A percentile compares a stretch with the other conserved stretches of the same genome.
Conservation (phyloP, 306 rosid species). For the Corylus avellana region DNA sequence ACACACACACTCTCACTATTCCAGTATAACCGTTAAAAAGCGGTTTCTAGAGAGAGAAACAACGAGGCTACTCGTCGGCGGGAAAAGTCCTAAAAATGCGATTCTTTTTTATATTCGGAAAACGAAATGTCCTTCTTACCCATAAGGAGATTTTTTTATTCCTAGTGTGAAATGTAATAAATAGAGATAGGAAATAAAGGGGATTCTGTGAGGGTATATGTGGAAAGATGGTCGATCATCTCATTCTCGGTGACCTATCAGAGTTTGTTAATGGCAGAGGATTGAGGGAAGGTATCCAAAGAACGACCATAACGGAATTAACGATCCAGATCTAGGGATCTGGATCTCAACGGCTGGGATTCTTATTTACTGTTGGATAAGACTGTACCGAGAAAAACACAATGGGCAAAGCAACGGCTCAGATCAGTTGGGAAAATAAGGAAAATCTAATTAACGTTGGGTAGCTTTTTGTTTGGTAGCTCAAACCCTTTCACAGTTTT, state of each 20-base stretch:
- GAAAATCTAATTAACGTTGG: constrained; percentile 24
- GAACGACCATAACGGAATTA: constrained; percentile 56
- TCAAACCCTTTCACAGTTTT: neutral
- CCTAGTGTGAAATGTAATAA: too few species aligned
- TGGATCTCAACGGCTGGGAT: constrained; percentile 56
- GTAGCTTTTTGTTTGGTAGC: constrained; percentile 4
- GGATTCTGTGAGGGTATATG: constrained; percentile 24
- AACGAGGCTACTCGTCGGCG: constrained; percentile 29
- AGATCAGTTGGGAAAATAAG: constrained; percentile 25
- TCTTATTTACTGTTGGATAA: constrained; percentile 16
- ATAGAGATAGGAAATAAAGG: neutral
- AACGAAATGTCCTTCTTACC: constrained; percentile 30
- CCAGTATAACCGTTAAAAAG: constrained; percentile 51
- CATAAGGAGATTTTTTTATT: neutral
- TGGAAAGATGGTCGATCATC: constrained; percentile 32
- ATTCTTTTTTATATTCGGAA: neutral
- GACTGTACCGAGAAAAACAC: constrained; percentile 1
- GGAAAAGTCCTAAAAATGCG: neutral
- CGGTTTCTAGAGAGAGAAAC: constrained; percentile 27
- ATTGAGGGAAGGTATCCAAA: constrained; percentile 40
- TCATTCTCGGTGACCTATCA: neutral
- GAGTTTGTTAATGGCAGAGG: constrained; percentile 4
- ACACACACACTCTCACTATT: constrained; percentile 20
- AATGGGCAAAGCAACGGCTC: constrained; percentile 28
- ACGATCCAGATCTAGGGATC: constrained; percentile 66